Base-by-base conservation (phyloP, 2,329 filamentous ascomycete genomes). In the Immersiporthe knoxdaviesiana region DNA sequence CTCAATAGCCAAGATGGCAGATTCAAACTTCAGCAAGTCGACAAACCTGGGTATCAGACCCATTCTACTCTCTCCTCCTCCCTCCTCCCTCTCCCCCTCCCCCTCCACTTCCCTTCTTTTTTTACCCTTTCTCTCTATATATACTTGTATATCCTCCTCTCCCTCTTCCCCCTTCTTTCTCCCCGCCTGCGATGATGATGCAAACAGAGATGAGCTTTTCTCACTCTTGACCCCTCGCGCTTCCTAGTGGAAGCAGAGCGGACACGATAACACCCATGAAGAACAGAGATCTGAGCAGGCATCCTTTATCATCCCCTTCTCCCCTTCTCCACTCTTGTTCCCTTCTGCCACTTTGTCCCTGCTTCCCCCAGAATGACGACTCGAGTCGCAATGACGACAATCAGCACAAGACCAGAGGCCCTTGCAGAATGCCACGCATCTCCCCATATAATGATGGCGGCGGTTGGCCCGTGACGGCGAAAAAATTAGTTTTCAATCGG, bases 401-500 rank as follows among this genome's bases (percentile, higher is more conserved):
- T 4, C n/a, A 70, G 59, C 66, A 66, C 54, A 27, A 58, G 7
- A 69, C 68, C 63, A 59, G 66, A 72, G 60, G 68, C 65, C 21
- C 21, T 41, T 16, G 44, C 32, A 24, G 47, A 18, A 58, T 24
- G 37, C 63, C 54, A 27, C 39, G 12, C 50, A 61, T 54, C 50
- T 30, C 18, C 61, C 8, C 24, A 30, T 18, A 37, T 27, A 8
- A 4, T 63, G 24, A 21, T 30, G 61, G 35, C 59, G 14, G 12
- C 35, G 35, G 59, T 39, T 47, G 74, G 74, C 75, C 72, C 7
- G 71, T 77, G 76, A 78, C 69, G 71, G 71, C 68, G 56, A 71
- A 65, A 59, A 70, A 74, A 66, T 77, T 80, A 80, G 79, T 80
- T 80, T 80, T 80, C 79, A 80, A 80, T 79, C 79, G 72, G 79